These are phyloP conservation scores for Termitomyces sp. DNA, from an alignment of 768 basidiomycete genomes.

Conservation along the genomic window DNA sequence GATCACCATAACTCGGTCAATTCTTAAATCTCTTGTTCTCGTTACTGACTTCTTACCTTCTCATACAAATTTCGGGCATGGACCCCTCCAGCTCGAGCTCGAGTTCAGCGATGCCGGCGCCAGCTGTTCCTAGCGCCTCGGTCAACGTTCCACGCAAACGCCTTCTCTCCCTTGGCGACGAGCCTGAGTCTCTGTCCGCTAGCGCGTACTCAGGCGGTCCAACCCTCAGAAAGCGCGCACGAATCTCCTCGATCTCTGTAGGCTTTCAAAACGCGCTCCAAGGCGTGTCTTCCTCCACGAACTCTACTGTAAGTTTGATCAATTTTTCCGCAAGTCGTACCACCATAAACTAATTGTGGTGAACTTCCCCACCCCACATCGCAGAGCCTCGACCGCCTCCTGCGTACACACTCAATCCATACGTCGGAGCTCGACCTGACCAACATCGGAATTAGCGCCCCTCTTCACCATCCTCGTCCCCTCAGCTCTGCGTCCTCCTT, in stretches of 20 bases:
- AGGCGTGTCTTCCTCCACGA: background rate
- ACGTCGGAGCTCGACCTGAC: background rate
- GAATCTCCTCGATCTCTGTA: conserved; percentile 18
- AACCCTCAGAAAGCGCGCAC: conserved; percentile 24
- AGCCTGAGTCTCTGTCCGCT: conserved; percentile 5
- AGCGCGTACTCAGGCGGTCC: conserved; percentile 2
- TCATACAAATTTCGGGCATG: background rate
- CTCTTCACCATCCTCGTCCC: conserved; percentile 5
- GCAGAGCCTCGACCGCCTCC: background rate
- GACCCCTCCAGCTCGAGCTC: background rate
- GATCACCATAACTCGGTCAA: conserved; percentile 6
- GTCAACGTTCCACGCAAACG: background rate
- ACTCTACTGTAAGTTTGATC: background rate
- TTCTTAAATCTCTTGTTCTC: conserved; percentile 3
- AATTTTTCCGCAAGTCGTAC: background rate
- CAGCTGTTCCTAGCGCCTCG: background rate
- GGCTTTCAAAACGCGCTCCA: background rate
- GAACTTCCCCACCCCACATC: background rate
- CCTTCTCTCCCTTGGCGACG: conserved; percentile 15
- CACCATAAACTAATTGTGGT: background rate
- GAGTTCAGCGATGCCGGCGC: background rate
- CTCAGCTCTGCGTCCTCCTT: conserved; percentile 23
- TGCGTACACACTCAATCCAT: background rate
- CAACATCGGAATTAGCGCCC: background rate
- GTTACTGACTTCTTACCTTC: background rate